Base-by-base conservation (phyloP, 345 rosid genomes). In the Gossypioides kirkii region DNA sequence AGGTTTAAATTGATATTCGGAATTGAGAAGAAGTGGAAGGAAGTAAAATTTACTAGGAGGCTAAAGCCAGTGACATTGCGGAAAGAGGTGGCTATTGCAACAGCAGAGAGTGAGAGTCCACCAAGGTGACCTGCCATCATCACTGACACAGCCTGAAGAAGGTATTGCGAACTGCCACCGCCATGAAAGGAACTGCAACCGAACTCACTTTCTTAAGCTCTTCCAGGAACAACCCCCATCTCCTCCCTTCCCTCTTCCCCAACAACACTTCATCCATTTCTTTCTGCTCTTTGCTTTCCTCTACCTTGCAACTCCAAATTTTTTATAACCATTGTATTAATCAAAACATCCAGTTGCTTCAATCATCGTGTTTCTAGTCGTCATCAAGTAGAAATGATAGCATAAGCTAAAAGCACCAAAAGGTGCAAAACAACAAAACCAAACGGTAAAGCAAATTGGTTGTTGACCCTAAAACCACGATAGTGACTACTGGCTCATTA, bases 111-210 rank as follows among this genome's bases (percentile, higher is more conserved):
- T 0, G 77, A 32, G 9, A 80, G 70, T 8, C 73, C 73, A 16
- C 65, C 77, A 2, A 80, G 73, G 59, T 70, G 83, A 20, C 83
- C 83, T 0, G 47, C 80, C 80, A 80, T 73, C 55, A 73, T 58
- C 36, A 76, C 8, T 11, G 76, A 63, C 41, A 73, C 70, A 53
- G 73, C 69, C 64, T 76, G 77, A 53, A 76, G 55, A 8, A 80
- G 72, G 43, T 69, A 80, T 17, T 55, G 74, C 22, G 26, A 18
- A 73, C 62, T 10, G 74, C 65, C 49, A 73, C 60, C 0, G 52
- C 72, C 1, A 65, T 69, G 22, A 80, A 47, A 2, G 77, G 70
- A 2, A 61, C 77, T 20, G 76, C 77, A 38, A 76, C n/a, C 6
- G 5, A 63, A 63, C 75, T 70, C 64, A 73, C 75, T 25, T 26